phyloP scores from a whole-genome alignment of 257 asterid species.

The Petunia secreta region DNA sequence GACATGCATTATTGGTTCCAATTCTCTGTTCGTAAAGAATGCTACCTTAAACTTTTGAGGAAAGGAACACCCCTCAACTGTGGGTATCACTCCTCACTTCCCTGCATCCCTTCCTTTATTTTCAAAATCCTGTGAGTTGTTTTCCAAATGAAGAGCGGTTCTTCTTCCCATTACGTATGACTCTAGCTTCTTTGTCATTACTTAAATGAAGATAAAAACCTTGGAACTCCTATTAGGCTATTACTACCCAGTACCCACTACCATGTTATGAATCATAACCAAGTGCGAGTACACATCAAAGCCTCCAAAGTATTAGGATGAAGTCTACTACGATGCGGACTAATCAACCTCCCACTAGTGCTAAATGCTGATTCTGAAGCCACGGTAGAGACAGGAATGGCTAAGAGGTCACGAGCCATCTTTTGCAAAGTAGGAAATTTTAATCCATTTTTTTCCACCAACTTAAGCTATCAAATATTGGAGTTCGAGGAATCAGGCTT shows the following conservation, averaged over 20 bases:
- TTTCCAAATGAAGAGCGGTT: not conserved
- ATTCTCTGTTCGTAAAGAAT: constrained; percentile 3
- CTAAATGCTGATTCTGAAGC: no score
- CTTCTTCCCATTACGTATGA: not conserved
- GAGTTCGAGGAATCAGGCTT: no score
- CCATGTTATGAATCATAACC: not conserved
- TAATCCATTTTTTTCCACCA: no score
- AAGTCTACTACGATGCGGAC: no score
- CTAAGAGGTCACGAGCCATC: no score
- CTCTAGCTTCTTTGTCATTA: not conserved
- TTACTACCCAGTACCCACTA: no score
- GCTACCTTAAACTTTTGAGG: not conserved
- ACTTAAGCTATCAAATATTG: no score
- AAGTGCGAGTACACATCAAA: no score
- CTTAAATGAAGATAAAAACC: constrained; percentile 11
- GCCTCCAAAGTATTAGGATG: no score
- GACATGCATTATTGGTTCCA: not conserved
- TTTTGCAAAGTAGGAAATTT: no score
- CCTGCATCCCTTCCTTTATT: constrained; percentile 6
- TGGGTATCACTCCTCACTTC: not conserved
- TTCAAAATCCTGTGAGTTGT: not conserved
- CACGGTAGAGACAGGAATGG: no score
- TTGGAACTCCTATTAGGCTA: not conserved
- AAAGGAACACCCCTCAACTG: not conserved
- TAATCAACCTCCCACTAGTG: no score